Percentiles rank a stretch among this genome's conserved stretches.
Evolutionary conservation across 1,139 yeast genomes (phyloP).

Genomic region (Candida labiduridarum): DNA sequence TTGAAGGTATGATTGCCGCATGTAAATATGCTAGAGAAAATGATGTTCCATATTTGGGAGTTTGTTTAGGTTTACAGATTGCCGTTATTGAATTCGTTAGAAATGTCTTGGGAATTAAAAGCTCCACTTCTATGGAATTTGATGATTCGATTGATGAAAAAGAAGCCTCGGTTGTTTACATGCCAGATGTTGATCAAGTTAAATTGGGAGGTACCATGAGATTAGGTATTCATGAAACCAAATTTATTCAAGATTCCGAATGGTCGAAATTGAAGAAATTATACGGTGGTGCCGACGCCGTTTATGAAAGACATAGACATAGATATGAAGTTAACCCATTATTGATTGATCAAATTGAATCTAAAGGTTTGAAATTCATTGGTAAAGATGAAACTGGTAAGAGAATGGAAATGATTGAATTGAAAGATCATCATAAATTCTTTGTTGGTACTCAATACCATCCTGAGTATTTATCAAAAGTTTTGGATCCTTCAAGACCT

Average conservation of each 20-base stretch:
- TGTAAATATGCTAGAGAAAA: conserved; percentile 98
- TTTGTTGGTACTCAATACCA: conserved; percentile 97
- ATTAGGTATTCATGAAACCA: conserved; percentile 89
- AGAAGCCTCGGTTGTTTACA: conserved; percentile 84
- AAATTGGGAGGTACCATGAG: conserved; percentile 99
- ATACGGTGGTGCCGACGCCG: conserved; percentile 71
- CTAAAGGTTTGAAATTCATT: conserved; percentile 79
- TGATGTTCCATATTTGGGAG: conserved; percentile 91
- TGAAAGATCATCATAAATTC: conserved; percentile 72
- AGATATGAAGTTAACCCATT: conserved; percentile 96
- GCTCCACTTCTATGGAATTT: conserved; percentile 86
- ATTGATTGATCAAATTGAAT: conserved; percentile 69
- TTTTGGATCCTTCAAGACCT: conserved; percentile 94
- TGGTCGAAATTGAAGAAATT: conserved; percentile 76
- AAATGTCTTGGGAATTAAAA: conserved; percentile 67
- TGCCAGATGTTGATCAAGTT: conserved; percentile 97
- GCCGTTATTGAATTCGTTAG: conserved; percentile 95
- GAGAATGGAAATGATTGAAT: conserved; percentile 94
- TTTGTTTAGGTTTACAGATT: conserved; percentile 95
- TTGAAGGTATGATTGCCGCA: conserved; percentile 97
- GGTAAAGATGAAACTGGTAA: conserved; percentile 89
- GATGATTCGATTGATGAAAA: conserved; percentile 63
- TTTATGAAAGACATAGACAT: conserved; percentile 96
- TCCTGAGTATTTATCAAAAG: conserved; percentile 96
- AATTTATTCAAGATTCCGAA: conserved; percentile 70